Evolutionary conservation across 352 stramenopile genomes (phyloP).

Genomic region (Phytophthora idaei): DNA sequence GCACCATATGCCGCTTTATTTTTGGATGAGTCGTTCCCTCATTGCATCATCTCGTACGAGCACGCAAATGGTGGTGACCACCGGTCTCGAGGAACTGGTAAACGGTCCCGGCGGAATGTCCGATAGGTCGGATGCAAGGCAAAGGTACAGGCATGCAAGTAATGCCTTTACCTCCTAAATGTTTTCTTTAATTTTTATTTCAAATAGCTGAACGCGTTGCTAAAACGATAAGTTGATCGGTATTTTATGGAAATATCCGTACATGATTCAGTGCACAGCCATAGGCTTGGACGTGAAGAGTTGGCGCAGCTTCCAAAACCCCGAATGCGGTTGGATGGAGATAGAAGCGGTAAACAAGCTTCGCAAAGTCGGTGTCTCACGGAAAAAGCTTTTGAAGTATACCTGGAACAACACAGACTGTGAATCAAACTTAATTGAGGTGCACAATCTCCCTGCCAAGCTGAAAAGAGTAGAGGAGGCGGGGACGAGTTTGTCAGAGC

Average conservation of each 20-base stretch:
- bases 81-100: too few species aligned
- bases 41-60: too few species aligned
- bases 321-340: too few species aligned
- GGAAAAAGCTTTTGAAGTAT: background rate
- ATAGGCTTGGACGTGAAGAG: background rate
- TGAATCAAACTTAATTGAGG: background rate
- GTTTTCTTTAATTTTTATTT: too few species aligned
- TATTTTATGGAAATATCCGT: background rate
- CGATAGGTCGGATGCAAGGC: too few species aligned
- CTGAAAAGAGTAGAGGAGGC: background rate
- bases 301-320: background rate
- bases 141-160: too few species aligned
- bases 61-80: too few species aligned
- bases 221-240: background rate
- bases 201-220: background rate
- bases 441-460: background rate
- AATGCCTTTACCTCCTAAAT: too few species aligned
- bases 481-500: background rate
- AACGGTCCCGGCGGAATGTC: too few species aligned
- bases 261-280: background rate
- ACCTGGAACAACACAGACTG: conserved; percentile 5
- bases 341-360: background rate
- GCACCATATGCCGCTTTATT: too few species aligned
- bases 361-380: background rate
- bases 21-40: too few species aligned